These are phyloP conservation scores for Amyloporia xantha DNA, from an alignment of 768 basidiomycete species.

Conservation along the genomic window DNA sequence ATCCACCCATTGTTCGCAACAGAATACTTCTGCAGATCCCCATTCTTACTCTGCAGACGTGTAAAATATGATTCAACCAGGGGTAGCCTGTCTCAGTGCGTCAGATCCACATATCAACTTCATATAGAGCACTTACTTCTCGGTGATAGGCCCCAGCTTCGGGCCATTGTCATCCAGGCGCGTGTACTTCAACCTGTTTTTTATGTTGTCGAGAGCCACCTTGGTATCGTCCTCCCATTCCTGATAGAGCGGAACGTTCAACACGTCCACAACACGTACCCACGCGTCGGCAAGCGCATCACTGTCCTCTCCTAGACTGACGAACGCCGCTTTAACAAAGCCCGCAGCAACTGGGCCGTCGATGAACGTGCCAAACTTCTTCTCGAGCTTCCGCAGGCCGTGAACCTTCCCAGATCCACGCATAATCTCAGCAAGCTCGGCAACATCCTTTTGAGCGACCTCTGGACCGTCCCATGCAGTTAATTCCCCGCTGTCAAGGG, in stretches of 20 bases:
- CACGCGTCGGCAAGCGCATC: constrained; percentile 64
- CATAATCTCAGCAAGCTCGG: constrained; percentile 61
- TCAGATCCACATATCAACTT: too few species aligned
- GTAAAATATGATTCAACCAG: constrained; percentile 93
- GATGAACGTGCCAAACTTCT: constrained; percentile 62
- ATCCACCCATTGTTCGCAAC: constrained; percentile 99
- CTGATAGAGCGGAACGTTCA: constrained; percentile 84
- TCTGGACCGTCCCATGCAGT: constrained; percentile 56
- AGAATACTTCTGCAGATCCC: constrained; percentile 50
- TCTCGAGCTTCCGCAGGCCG: constrained; percentile 53
- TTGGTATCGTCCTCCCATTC: constrained; percentile 83
- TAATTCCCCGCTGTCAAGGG: constrained; percentile 41
- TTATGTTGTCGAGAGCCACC: constrained; percentile 66
- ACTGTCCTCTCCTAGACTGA: constrained; percentile 36
- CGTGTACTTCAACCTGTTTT: constrained; percentile 71
- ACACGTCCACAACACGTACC: constrained; percentile 70
- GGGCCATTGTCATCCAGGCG: constrained; percentile 82
- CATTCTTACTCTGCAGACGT: constrained; percentile 57
- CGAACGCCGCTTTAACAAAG: constrained; percentile 63
- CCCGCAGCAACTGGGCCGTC: constrained; percentile 64
- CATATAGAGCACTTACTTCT: constrained; percentile 42
- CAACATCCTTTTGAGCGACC: constrained; percentile 50
- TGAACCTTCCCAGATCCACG: constrained; percentile 47
- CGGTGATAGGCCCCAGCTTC: constrained; percentile 71
- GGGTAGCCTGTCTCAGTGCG: constrained; percentile 48